Conservation (phyloP, 2,329 filamentous ascomycete species). For the Teratosphaeria nubilosa region DNA sequence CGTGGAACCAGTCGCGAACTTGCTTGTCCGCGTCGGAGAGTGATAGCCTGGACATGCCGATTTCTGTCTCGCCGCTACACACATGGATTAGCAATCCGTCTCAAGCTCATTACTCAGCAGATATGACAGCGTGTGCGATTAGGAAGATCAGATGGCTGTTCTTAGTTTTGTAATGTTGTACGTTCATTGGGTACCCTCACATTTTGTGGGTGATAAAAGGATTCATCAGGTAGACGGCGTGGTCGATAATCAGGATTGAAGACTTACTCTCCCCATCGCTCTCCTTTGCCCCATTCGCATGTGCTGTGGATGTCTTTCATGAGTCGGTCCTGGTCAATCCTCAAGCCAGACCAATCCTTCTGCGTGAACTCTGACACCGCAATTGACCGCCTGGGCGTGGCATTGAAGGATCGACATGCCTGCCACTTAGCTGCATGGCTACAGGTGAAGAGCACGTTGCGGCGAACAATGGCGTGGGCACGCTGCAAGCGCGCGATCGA, state of each 20-base stretch:
- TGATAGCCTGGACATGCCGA: conserved; percentile 66
- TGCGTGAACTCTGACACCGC: conserved; percentile 41
- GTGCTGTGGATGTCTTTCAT: conserved; percentile 56
- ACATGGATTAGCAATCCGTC: not conserved
- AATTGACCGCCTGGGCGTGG: conserved; percentile 25
- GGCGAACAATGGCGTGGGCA: not conserved
- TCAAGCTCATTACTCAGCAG: not conserved
- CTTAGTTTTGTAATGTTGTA: conserved; percentile 9
- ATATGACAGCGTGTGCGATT: not conserved
- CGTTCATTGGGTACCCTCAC: conserved; percentile 10
- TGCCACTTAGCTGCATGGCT: not conserved
- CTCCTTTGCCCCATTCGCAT: conserved; percentile 56
- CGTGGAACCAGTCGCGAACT: conserved; percentile 65
- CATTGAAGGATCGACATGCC: conserved; percentile 19
- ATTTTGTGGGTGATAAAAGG: conserved; percentile 11
- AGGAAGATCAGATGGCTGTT: conserved; percentile 18
- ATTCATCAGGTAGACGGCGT: not conserved
- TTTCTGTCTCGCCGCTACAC: conserved; percentile 42
- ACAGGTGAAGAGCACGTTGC: not conserved
- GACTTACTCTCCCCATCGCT: conserved; percentile 57
- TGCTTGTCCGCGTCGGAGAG: conserved; percentile 62
- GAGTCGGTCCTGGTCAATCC: conserved; percentile 49
- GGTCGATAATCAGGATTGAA: not conserved
- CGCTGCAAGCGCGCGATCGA: not conserved
- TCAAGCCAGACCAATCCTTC: conserved; percentile 42